These are phyloP conservation scores for Ustilago loliicola DNA, from an alignment of 1,284 basidiomycete species.

Conservation along the genomic window DNA sequence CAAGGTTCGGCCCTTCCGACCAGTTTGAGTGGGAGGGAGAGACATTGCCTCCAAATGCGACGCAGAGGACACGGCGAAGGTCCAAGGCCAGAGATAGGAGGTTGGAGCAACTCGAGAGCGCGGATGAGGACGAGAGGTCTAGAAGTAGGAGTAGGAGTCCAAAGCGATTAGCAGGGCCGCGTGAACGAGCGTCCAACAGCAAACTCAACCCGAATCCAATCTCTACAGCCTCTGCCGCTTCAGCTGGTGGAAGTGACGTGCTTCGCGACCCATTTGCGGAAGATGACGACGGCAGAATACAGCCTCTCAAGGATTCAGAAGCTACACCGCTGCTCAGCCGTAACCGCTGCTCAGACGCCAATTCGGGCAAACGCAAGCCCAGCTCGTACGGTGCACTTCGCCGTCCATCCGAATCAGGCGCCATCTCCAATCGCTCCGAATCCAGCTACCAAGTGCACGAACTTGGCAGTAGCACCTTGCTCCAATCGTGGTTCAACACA, in stretches of 20 bases:
- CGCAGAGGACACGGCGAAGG: conserved; percentile 16
- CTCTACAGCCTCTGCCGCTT: conserved; percentile 16
- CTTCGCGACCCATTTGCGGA: conserved; percentile 56
- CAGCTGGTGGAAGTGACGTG: conserved; percentile 13
- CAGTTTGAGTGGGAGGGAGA: conserved; percentile 57
- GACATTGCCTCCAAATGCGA: conserved; percentile 52
- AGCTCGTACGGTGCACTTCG: conserved; percentile 23
- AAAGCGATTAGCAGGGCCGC: conserved; percentile 35
- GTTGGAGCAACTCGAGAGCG: conserved; percentile 39
- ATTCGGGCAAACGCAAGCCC: conserved; percentile 11
- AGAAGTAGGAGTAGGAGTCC: conserved; percentile 57
- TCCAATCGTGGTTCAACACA: conserved; percentile 69
- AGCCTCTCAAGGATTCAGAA: conserved; percentile 20
- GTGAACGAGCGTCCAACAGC: conserved; percentile 29
- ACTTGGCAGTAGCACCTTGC: conserved; percentile 60
- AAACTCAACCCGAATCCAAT: conserved; percentile 26
- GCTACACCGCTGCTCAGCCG: conserved; percentile 11
- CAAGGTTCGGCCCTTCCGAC: conserved; percentile 28
- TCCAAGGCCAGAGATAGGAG: conserved; percentile 42
- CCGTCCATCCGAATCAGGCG: conserved; percentile 27
- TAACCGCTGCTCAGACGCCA: conserved; percentile 5
- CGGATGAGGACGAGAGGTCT: conserved; percentile 46
- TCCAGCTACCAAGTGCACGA: conserved; percentile 26
- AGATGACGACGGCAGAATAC: conserved; percentile 10
- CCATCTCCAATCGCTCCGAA: conserved; percentile 16